These are phyloP conservation scores for Ganoderma leucocontextum DNA, from an alignment of 1,284 basidiomycete species.

Conservation along the genomic window DNA sequence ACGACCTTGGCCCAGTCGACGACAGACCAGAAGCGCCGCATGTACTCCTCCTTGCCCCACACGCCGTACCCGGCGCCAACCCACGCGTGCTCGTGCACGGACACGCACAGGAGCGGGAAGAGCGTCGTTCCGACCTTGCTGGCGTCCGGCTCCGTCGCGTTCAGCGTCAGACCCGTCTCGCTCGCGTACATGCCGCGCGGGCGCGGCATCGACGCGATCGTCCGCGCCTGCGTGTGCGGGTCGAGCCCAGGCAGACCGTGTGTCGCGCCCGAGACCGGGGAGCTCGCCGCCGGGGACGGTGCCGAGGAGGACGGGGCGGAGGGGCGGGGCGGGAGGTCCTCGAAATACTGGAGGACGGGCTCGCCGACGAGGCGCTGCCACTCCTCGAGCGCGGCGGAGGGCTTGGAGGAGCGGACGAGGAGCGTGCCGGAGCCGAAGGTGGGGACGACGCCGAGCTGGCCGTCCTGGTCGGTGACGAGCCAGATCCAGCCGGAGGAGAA, in stretches of 20 bases:
- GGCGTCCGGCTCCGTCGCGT: constrained; percentile 1
- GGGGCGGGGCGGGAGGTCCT: constrained; percentile 25
- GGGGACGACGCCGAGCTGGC: constrained; percentile 76
- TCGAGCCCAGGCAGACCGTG: constrained; percentile 24
- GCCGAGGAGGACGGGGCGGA: constrained; percentile 13
- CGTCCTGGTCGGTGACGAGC: constrained; percentile 78
- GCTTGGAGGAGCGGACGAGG: constrained; percentile 69
- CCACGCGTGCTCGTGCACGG: constrained; percentile 93
- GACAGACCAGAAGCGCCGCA: constrained; percentile 89
- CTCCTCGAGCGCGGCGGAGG: constrained; percentile 24
- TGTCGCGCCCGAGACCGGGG: constrained; percentile 45
- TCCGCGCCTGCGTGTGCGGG: constrained; percentile 40
- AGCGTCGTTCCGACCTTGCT: constrained; percentile 60
- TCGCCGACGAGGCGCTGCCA: constrained; percentile 34
- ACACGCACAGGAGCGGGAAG: constrained; percentile 86
- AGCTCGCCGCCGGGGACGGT: constrained; percentile 33
- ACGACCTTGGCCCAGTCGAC: constrained; percentile 86
- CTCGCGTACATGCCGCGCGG: constrained; percentile 6
- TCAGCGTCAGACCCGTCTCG: constrained; percentile 7
- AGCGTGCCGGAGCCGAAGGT: constrained; percentile 94
- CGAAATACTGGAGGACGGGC: constrained; percentile 45
- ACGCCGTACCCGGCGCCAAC: constrained; percentile 89
- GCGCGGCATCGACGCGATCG: constrained; percentile 31
- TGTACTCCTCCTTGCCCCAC: constrained; percentile 93
- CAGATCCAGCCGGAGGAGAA: constrained; percentile 89